Conservation (phyloP, 1,139 yeast species). For the Debaryomyces psychrophilus region DNA sequence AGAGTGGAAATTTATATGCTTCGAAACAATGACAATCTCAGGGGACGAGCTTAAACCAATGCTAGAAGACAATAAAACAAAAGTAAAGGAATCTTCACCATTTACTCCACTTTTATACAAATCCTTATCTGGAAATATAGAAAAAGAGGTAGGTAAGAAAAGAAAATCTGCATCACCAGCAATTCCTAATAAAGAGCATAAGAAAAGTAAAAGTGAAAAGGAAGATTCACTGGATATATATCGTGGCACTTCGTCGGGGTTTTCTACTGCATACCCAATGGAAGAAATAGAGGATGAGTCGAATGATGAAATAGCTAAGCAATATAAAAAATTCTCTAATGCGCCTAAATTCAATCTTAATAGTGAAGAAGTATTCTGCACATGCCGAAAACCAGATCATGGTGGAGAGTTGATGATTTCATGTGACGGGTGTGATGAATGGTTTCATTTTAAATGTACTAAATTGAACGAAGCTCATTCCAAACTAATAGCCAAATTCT, state of each 20-base stretch:
- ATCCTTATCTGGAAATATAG: background rate
- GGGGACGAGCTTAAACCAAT: background rate
- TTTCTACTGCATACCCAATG: background rate
- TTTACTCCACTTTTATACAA: background rate
- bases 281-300: conserved; percentile 22
- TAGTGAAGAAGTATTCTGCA: conserved; percentile 72
- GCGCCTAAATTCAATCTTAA: conserved; percentile 51
- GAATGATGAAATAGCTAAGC: conserved; percentile 46
- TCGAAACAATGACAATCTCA: background rate
- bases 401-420: conserved; percentile 85
- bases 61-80: background rate
- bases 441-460: conserved; percentile 89
- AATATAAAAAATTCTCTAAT: conserved; percentile 44
- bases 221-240: background rate
- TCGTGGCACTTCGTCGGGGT: background rate
- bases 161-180: conserved; percentile 13
- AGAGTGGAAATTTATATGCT: background rate
- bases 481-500: conserved; percentile 64
- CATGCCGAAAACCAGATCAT: conserved; percentile 77
- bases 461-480: conserved; percentile 56
- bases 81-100: background rate
- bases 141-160: conserved; percentile 6
- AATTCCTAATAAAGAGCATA: conserved; percentile 4
- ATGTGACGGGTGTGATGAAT: conserved; percentile 93
- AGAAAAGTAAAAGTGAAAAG: conserved; percentile 2